Conservation (phyloP, 2,329 filamentous ascomycete genomes). For the Calcarisporium arbuscula region DNA sequence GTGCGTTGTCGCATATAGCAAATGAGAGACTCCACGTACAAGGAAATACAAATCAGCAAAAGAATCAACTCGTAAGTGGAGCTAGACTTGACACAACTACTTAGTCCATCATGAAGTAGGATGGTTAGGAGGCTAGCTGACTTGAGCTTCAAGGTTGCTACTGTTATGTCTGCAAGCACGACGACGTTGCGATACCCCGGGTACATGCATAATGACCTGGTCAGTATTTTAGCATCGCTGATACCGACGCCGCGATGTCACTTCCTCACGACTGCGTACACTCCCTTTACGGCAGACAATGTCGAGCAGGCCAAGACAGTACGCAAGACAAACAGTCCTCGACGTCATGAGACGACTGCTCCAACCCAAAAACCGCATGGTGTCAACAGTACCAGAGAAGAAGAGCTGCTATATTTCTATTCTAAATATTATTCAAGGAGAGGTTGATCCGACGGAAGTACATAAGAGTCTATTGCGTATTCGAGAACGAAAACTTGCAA, state of each 20-base stretch:
- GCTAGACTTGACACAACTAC: too few species aligned
- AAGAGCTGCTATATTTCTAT: conserved; percentile 99
- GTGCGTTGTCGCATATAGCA: conserved; percentile 85
- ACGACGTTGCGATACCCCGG: conserved; percentile 94
- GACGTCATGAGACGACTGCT: conserved; percentile 95
- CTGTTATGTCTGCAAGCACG: conserved; percentile 97
- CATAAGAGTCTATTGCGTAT: conserved; percentile 97
- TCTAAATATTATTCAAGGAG: conserved; percentile 96
- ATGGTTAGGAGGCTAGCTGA: neutral
- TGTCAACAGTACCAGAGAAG: conserved; percentile 89
- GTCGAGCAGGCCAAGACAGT: conserved; percentile 97
- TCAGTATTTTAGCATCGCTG: conserved; percentile 90
- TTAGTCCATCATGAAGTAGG: neutral
- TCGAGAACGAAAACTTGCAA: conserved; percentile 84
- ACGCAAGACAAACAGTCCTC: conserved; percentile 91
- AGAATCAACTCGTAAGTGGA: conserved; percentile 73
- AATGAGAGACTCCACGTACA: conserved; percentile 92
- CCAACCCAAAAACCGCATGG: conserved; percentile 99
- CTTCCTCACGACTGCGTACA: conserved; percentile 98
- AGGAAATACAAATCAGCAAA: conserved; percentile 93
- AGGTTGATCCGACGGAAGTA: conserved; percentile 95
- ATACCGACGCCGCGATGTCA: conserved; percentile 96
- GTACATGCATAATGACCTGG: conserved; percentile 99
- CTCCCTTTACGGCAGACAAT: conserved; percentile 92
- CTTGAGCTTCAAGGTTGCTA: conserved; percentile 59